Conservation (phyloP, 2,329 filamentous ascomycete species). For the Didymella glomerata region DNA sequence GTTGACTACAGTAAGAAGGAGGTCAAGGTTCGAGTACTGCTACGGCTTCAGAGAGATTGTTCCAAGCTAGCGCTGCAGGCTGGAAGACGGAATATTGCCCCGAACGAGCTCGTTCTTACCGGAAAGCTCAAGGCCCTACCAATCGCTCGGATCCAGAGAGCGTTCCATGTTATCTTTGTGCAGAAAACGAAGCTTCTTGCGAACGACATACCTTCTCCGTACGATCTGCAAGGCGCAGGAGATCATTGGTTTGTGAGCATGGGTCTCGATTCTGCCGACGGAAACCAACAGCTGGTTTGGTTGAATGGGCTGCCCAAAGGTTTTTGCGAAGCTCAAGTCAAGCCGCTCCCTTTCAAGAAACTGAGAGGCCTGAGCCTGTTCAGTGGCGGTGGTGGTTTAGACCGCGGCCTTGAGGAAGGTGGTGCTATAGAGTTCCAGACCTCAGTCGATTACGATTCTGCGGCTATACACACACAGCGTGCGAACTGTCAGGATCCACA, state of each 20-base stretch:
- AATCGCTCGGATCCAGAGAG: constrained; percentile 58
- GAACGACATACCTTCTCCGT: constrained; percentile 65
- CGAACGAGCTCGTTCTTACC: constrained; percentile 69
- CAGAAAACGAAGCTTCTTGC: constrained; percentile 41
- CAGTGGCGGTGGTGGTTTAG: constrained; percentile 80
- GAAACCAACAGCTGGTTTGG: constrained; percentile 8
- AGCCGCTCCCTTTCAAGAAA: constrained; percentile 49
- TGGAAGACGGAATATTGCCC: constrained; percentile 41
- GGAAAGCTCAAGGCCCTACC: constrained; percentile 54
- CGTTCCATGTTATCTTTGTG: constrained; percentile 69
- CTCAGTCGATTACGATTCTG: constrained; percentile 71
- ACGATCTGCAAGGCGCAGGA: constrained; percentile 70
- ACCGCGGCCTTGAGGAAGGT: constrained; percentile 77
- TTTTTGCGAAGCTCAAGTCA: constrained; percentile 63
- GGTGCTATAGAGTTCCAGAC: constrained; percentile 70
- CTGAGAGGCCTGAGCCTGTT: constrained; percentile 72
- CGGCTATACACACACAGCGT: constrained; percentile 76
- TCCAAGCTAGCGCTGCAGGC: constrained; percentile 41
- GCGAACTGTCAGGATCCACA: constrained; percentile 65
- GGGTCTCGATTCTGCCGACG: constrained; percentile 26
- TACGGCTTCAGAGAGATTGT: constrained; percentile 56
- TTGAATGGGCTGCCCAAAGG: constrained; percentile 17
- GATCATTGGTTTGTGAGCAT: constrained; percentile 71
- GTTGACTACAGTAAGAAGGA: constrained; percentile 41
- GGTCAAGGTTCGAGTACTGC: constrained; percentile 61